Evolutionary conservation across 1,284 basidiomycete genomes (phyloP).

Genomic region (Leccinum insolens): DNA sequence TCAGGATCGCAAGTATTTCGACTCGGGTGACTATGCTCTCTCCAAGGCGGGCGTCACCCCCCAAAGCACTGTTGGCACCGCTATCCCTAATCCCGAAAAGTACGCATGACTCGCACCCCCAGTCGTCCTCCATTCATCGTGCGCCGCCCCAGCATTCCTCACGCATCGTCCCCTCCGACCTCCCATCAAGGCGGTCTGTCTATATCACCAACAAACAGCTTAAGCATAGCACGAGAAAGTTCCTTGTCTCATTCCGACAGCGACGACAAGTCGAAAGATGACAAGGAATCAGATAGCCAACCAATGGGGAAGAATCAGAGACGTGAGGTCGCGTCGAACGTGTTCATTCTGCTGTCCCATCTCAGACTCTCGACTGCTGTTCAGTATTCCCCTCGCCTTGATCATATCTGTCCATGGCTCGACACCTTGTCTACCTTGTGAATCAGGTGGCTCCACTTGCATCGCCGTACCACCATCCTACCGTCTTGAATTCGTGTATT

Average conservation of each 20-base stretch:
- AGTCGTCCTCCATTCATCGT: constrained; percentile 2
- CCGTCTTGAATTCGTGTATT: constrained; percentile 31
- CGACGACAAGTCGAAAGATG: constrained; percentile 22
- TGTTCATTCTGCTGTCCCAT: constrained; percentile 4
- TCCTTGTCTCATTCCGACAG: constrained; percentile 44
- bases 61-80: constrained; percentile 87
- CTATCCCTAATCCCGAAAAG: constrained; percentile 96
- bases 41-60: constrained; percentile 93
- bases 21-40: constrained; percentile 96
- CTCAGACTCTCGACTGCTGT: constrained; percentile 12
- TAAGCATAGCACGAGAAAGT: constrained; percentile 68
- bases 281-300: constrained; percentile 20
- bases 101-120: constrained; percentile 42
- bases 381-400: constrained; percentile 24
- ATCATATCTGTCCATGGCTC: constrained; percentile 26
- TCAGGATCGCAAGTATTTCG: constrained; percentile 97
- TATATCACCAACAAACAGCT: constrained; percentile 70
- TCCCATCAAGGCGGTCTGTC: constrained; percentile 56
- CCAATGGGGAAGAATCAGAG: constrained; percentile 39
- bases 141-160: constrained; percentile 60
- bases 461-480: constrained; percentile 26
- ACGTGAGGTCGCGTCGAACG: constrained; percentile 38
- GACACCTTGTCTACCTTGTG: constrained; percentile 13
- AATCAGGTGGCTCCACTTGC: constrained; percentile 21
- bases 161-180: constrained; percentile 65